phyloP scores from a whole-genome alignment of 2,329 filamentous ascomycete species.

The Venturia effusa region DNA sequence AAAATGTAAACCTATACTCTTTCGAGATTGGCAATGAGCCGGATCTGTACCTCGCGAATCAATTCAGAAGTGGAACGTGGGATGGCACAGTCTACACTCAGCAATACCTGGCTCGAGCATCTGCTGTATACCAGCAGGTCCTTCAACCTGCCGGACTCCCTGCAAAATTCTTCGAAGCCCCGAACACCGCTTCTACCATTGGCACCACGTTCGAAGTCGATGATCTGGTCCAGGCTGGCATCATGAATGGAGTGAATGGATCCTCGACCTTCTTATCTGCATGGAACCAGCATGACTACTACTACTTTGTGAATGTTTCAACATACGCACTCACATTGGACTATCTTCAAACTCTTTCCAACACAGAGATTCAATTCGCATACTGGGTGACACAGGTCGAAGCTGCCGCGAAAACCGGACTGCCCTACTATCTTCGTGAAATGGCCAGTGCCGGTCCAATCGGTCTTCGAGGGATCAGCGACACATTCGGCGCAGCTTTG shows the following conservation, averaged over 20 bases:
- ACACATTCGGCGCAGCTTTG: conserved; percentile 39
- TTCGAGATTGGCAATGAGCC: conserved; percentile 36
- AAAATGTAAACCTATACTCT: conserved; percentile 29
- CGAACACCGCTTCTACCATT: conserved; percentile 39
- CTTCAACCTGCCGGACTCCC: conserved; percentile 30
- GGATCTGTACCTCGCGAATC: conserved; percentile 33
- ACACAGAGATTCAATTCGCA: conserved; percentile 36
- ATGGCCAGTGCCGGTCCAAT: conserved; percentile 42
- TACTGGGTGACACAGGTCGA: conserved; percentile 36
- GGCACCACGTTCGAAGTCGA: conserved; percentile 39
- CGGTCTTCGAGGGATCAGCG: conserved; percentile 34
- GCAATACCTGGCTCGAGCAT: conserved; percentile 35
- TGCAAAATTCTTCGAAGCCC: conserved; percentile 38
- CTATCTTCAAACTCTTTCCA: conserved; percentile 34
- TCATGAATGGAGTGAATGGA: conserved; percentile 26
- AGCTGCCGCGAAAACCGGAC: conserved; percentile 30
- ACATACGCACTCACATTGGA: conserved; percentile 32
- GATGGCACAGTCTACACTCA: conserved; percentile 32
- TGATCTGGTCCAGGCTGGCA: conserved; percentile 29
- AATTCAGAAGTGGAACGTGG: conserved; percentile 35
- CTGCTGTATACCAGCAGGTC: conserved; percentile 34
- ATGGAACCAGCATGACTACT: conserved; percentile 46
- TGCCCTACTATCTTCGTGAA: conserved; percentile 40
- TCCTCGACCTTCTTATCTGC: conserved; percentile 26
- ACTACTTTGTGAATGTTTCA: conserved; percentile 41